Evolutionary conservation across 2,329 filamentous ascomycete genomes (phyloP), one percentile per base, ranked within the genome.

Genomic region (Aspergillus sp.): DNA sequence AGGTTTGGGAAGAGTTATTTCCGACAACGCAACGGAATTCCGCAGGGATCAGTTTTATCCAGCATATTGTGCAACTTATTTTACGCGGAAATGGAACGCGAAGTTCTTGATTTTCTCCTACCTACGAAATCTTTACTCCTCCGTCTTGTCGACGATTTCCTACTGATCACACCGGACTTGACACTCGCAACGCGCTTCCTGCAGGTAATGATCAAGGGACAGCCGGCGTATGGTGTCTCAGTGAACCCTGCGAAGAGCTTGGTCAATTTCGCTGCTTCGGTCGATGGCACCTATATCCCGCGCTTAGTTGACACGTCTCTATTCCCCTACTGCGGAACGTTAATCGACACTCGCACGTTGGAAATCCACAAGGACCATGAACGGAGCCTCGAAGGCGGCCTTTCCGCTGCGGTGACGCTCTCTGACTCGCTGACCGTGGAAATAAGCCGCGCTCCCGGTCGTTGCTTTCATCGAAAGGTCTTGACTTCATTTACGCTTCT

Each of bases 61-160:
- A 89, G 87, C 41, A 78, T 91, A 38, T 78, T 99, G 4, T 97
- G 94, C 77, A 97, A 91, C 72, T 93, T 95, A 72, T 96, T 97
- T 70, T 99, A 99, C 66, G 92, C 89, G 5, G 85, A 94, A 56
- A 81, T 97, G 1, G 94, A 99, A 70, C 73, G 73, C 6, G 78
- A 84, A 22, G 76, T 86, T 13, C 76, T 97, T 2, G 66, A 65
- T 0, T 97, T 96, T 65, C 72, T 94, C 2, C 61, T 77, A 14
- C 64, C 73, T 0, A 65, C 70, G n/a, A 76, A 86, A 32, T 86
- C 82, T 45, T 71, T 96, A 2, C 76, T 99, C 7, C 71, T 97
- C 48, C 82, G 94, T 14, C 79, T 96, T 9, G 89, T 95, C 40
- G 94, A 99, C 61, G 94, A 99, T 64, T 99, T 97, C 61, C 77